Evolutionary conservation across 768 basidiomycete species (phyloP), one percentile per base, ranked within the genome.

Genomic region (Lactarius akahatsu): DNA sequence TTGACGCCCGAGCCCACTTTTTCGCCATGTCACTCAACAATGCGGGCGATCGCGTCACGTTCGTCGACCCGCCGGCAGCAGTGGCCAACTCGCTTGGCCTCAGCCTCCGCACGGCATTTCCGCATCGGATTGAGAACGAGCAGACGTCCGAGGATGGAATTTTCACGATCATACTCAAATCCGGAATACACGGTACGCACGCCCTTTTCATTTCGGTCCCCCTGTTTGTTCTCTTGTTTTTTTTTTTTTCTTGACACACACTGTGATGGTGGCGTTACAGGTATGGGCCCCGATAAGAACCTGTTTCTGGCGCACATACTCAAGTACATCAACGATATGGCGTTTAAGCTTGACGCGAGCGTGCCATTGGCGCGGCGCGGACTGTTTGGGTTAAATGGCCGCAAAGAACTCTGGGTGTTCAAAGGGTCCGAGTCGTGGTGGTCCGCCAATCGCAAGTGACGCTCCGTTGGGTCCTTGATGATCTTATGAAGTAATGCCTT

Each of bases 381-480:
- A 5, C 68, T 79, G 34, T 70, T 81, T 57, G 77, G 78, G 28
- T 72, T 83, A 30, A 75, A 78, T 18, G 72, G 75, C 18, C 80
- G 81, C 64, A 83, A 80, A 71, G 89, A 91, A 73, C 71, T 89
- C 18, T 84, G 89, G 77, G 79, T 91, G 30, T 90, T 91, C 78
- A 82, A 82, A 69, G 79, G 86, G 59, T 71, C 70, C 18, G 64
- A 70, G 62, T 45, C 72, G 71, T 65, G 63, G 65, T 63, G 69
- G 68, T 38, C 40, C 20, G 4, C 47, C 40, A 70, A 11, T 26
- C 59, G 64, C 58, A 61, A 57, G 15, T 61, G 55, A 61, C 61
- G 36, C 47, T 10, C 26, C 55, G 26, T 55, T 45, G 20, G 50
- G 36, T 28, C 50, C 23, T 58, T 34, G 16, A 30, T 63, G 66